Evolutionary conservation across 2,329 filamentous ascomycete genomes (phyloP).

Genomic region (Penicillium sp.): DNA sequence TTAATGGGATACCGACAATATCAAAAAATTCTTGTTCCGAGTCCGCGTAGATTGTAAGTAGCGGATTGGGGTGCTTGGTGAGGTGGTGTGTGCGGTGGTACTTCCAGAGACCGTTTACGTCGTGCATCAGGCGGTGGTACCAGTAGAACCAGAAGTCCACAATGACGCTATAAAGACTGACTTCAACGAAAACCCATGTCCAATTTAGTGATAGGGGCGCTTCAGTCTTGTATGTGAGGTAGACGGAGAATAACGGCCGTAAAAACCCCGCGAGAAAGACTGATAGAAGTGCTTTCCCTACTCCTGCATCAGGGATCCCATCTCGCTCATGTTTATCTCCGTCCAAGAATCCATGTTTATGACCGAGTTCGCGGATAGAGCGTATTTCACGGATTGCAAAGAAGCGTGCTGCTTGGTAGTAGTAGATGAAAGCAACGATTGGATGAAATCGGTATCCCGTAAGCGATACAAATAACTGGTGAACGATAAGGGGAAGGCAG

Average conservation of each 20-base stretch:
- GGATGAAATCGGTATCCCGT: constrained; percentile 32
- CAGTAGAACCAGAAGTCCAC: constrained; percentile 27
- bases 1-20: constrained; percentile 41
- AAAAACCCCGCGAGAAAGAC: constrained; percentile 27
- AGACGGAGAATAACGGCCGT: constrained; percentile 33
- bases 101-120: constrained; percentile 42
- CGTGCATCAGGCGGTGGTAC: constrained; percentile 42
- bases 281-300: constrained; percentile 29
- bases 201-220: constrained; percentile 29
- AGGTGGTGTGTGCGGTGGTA: constrained; percentile 49
- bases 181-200: constrained; percentile 38
- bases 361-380: constrained; percentile 20
- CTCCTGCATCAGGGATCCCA: constrained; percentile 43
- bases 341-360: constrained; percentile 21
- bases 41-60: constrained; percentile 46
- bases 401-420: constrained; percentile 22
- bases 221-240: constrained; percentile 28
- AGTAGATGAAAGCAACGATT: constrained; percentile 37
- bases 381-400: constrained; percentile 37
- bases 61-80: constrained; percentile 47
- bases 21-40: constrained; percentile 46
- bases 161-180: constrained; percentile 20
- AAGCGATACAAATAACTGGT: constrained; percentile 34
- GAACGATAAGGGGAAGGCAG: constrained; percentile 37
- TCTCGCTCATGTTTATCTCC: constrained; percentile 31